Base-by-base conservation (phyloP, 495 filamentous ascomycete genomes). In the Penicillium argentinense region DNA sequence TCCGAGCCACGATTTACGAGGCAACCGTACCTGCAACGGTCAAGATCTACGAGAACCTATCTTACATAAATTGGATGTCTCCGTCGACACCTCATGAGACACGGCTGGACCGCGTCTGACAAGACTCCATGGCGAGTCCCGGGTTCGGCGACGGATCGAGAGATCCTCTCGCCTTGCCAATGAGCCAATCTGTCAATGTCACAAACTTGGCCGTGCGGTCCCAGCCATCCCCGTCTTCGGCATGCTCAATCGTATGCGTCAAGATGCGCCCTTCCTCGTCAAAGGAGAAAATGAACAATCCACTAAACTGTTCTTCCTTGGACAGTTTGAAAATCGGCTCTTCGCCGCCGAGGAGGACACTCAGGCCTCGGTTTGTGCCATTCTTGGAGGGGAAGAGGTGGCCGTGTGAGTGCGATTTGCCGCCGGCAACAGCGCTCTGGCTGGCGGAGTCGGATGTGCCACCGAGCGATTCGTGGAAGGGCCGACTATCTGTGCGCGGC, bases 271-370 rank as follows among this genome's bases (percentile, higher is more conserved):
- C 93, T 51, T 95, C 83, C 48, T 85, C 80, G 59, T 98, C 95
- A 66, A 98, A 98, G 42, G 93, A 88, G 67, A 98, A 98, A 37
- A 95, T 81, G 63, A 98, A 98, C 12, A 97, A 53, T 0, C 93
- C 93, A 13, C 66, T 71, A 36, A 75, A 73, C 29, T 74, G 69
- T 37, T 71, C 68, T 38, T 74, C 71, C 40, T 86, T 84, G 9
- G 83, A 79, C 18, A 91, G 69, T 46, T 89, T 86, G 47, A 88
- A 83, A 18, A 91, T 83, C 4, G 83, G 80, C 14, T 81, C 72
- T 56, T 90, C 86, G 13, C 83, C 80, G 21, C 80, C 73, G 1
- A 76, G 60, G 1, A 74, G 59, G 5, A 67, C 54, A 37, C 68
- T 72, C 6, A 76, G 63, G 9, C 69, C 63, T 33, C 60, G 66